Percentiles rank a stretch among this genome's conserved stretches.
phyloP scores from a whole-genome alignment of 116 monocot species.

The Thalassia testudinum region DNA sequence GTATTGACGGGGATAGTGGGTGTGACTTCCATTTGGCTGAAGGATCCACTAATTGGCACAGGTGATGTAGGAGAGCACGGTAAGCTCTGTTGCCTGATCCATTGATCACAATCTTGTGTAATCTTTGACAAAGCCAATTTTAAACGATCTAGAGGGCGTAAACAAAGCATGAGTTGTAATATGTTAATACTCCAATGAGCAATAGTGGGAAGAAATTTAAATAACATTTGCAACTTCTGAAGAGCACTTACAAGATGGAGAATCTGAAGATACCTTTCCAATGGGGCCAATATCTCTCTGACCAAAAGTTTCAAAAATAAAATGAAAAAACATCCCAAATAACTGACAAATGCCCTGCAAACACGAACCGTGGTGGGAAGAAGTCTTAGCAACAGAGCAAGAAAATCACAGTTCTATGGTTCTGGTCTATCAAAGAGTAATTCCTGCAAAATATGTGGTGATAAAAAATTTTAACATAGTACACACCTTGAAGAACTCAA shows the following conservation, averaged over 20 bases:
- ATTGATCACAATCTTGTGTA: conserved; percentile 86
- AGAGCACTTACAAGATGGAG: conserved; percentile 26
- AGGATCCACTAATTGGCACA: conserved; percentile 24
- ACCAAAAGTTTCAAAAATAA: conserved; percentile 83
- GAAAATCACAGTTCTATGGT: not conserved
- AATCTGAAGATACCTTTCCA: conserved; percentile 37
- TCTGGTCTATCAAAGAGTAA: no score
- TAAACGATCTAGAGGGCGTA: conserved; percentile 45
- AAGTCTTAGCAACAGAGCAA: not conserved
- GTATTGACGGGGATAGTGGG: conserved; percentile 69
- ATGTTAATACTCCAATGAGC: no score
- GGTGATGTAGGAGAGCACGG: conserved; percentile 40
- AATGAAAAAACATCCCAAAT: conserved; percentile 85
- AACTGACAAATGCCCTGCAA: conserved; percentile 87
- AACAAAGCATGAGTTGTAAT: conserved; percentile 2
- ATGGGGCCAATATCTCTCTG: conserved; percentile 39
- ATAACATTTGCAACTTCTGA: conserved; percentile 3
- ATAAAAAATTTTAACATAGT: no score
- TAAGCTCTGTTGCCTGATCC: conserved; percentile 48
- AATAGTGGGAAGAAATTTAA: no score
- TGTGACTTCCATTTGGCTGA: conserved; percentile 63
- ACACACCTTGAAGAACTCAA: conserved; percentile 87
- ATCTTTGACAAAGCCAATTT: conserved; percentile 69
- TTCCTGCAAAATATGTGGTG: no score
- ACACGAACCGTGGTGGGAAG: not conserved